Percentiles rank a stretch among this genome's conserved stretches.
Conservation (phyloP, 2,329 filamentous ascomycete genomes). For the Ramularia endophylla region DNA sequence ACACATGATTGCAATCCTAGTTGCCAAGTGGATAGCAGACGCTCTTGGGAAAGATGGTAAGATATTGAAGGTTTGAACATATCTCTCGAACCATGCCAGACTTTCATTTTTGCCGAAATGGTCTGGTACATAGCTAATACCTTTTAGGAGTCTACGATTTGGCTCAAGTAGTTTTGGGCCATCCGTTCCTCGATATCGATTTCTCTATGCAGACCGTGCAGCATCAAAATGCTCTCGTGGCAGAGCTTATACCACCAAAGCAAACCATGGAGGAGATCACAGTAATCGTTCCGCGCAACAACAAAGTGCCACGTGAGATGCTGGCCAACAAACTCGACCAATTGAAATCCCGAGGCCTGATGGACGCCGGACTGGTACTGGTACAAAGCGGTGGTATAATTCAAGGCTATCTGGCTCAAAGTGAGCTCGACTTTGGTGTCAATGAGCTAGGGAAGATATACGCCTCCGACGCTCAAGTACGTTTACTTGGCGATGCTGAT, state of each 20-base stretch:
- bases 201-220: constrained; percentile 41
- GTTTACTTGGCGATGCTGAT: constrained; percentile 34
- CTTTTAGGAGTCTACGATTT: too few species aligned
- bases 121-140: too few species aligned
- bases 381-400: constrained; percentile 45
- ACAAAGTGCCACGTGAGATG: constrained; percentile 37
- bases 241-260: constrained; percentile 47
- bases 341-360: constrained; percentile 46
- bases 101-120: too few species aligned
- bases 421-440: constrained; percentile 49
- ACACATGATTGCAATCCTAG: constrained; percentile 56
- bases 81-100: too few species aligned
- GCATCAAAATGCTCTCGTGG: constrained; percentile 34
- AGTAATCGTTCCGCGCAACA: constrained; percentile 40
- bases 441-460: constrained; percentile 33
- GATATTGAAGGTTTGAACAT: too few species aligned
- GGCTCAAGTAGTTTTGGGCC: constrained; percentile 53
- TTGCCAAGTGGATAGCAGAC: constrained; percentile 56
- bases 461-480: constrained; percentile 28
- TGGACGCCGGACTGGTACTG: constrained; percentile 54
- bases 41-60: too few species aligned
- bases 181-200: constrained; percentile 54
- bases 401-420: constrained; percentile 51
- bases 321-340: constrained; percentile 43
- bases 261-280: constrained; percentile 54